Conservation (phyloP, 768 basidiomycete genomes). For the Leucogyrophana mollusca region DNA sequence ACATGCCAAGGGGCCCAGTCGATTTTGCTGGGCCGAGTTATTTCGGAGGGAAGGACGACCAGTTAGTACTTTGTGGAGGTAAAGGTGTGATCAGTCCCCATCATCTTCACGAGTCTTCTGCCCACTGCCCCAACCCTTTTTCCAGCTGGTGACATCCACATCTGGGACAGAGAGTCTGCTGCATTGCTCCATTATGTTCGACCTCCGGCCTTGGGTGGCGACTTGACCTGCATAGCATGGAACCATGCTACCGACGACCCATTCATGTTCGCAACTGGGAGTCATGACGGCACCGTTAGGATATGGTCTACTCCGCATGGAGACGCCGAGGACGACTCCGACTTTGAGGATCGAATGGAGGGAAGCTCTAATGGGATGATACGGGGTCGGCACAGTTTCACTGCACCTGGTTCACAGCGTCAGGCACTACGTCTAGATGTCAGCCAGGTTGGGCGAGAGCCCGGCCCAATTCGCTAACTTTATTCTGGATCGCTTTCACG, state of each 20-base stretch:
- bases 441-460: too few relatives aligned
- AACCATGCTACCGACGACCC: conserved; percentile 57
- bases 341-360: too few relatives aligned
- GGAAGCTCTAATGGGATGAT: too few relatives aligned
- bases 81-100: conserved; percentile 47
- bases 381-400: too few relatives aligned
- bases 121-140: neutral
- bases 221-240: conserved; percentile 81
- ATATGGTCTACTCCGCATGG: conserved; percentile 58
- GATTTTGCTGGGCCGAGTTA: conserved; percentile 83
- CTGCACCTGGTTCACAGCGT: too few relatives aligned
- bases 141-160: conserved; percentile 77
- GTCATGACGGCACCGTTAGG: conserved; percentile 72
- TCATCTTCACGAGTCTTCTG: neutral
- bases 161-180: conserved; percentile 84
- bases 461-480: too few relatives aligned
- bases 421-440: too few relatives aligned
- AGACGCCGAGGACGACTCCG: conserved; percentile 8
- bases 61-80: conserved; percentile 74
- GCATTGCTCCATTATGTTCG: conserved; percentile 69
- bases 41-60: conserved; percentile 81
- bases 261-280: conserved; percentile 67
- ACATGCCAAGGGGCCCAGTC: conserved; percentile 63
- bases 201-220: conserved; percentile 52
- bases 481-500: too few relatives aligned